phyloP scores from a whole-genome alignment of 805 yeast species.

The Hemisphaericaspora nanyangensis region DNA sequence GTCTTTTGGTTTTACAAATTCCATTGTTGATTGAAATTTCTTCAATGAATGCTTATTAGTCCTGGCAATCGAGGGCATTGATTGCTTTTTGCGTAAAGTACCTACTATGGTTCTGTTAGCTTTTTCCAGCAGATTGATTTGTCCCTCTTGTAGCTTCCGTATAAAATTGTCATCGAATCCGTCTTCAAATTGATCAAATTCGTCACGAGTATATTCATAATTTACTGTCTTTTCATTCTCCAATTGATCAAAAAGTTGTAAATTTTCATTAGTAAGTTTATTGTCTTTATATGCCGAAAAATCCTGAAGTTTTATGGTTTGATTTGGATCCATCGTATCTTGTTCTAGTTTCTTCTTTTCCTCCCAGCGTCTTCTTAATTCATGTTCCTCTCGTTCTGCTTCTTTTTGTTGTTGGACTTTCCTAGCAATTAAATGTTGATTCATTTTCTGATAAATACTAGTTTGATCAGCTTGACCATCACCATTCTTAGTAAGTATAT shows the following conservation, averaged over 20 bases:
- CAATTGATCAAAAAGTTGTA: slow-evolving; percentile 17
- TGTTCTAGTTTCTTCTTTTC: slow-evolving; percentile 11
- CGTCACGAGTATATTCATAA: slow-evolving; percentile 35
- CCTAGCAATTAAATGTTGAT: slow-evolving; percentile 20
- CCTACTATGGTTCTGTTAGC: neutral
- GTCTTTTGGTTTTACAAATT: slow-evolving; percentile 16
- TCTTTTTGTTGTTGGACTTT: slow-evolving; percentile 22
- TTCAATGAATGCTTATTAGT: slow-evolving; percentile 11
- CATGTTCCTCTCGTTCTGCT: slow-evolving; percentile 34
- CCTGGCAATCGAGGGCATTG: slow-evolving; percentile 5
- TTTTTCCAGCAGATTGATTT: neutral
- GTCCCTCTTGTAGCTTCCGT: slow-evolving; percentile 2
- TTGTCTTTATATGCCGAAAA: slow-evolving; percentile 14
- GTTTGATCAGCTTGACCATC: slow-evolving; percentile 13
- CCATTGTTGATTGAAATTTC: slow-evolving; percentile 33
- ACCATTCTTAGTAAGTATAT: slow-evolving; percentile 34
- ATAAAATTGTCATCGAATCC: slow-evolving; percentile 26
- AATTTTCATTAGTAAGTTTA: slow-evolving; percentile 8
- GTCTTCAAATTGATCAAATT: slow-evolving; percentile 33
- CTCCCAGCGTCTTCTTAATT: slow-evolving; percentile 14
- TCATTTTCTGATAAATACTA: slow-evolving; percentile 24
- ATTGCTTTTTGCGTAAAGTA: slow-evolving; percentile 2
- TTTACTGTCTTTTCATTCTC: slow-evolving; percentile 33
- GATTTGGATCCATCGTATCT: slow-evolving; percentile 13
- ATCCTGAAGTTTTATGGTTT: slow-evolving; percentile 28